A percentile compares a stretch with the other conserved stretches of the same genome.
Conservation (phyloP, 768 basidiomycete genomes). For the Boletus subcaerulescens region DNA sequence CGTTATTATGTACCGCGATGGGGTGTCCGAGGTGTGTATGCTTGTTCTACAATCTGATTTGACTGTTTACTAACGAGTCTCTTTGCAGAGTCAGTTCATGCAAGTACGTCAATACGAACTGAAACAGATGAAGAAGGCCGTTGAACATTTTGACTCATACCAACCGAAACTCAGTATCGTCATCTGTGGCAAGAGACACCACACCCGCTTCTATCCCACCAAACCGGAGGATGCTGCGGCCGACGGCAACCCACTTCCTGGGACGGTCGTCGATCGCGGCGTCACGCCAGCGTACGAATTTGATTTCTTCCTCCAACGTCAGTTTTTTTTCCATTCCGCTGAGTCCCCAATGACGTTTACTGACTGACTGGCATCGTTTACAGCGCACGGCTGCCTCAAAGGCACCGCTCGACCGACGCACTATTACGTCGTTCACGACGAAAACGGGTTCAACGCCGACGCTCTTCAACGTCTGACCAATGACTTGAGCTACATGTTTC, state of each 20-base stretch:
- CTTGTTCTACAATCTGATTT: neutral
- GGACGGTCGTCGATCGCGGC: slow-evolving; percentile 57
- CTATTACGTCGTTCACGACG: slow-evolving; percentile 55
- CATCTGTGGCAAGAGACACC: slow-evolving; percentile 55
- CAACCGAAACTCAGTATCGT: slow-evolving; percentile 49
- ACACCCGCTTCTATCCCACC: slow-evolving; percentile 55
- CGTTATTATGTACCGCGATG: slow-evolving; percentile 58
- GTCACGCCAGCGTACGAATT: slow-evolving; percentile 52
- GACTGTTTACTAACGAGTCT: neutral
- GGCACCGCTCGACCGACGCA: slow-evolving; percentile 49
- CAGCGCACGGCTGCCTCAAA: slow-evolving; percentile 42
- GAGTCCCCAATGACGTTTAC: neutral
- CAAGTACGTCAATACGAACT: slow-evolving; percentile 44
- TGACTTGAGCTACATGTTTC: slow-evolving; percentile 53
- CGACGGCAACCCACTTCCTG: slow-evolving; percentile 50
- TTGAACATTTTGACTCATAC: slow-evolving; percentile 41
- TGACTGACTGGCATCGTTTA: neutral
- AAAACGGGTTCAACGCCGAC: slow-evolving; percentile 48
- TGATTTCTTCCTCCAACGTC: slow-evolving; percentile 54
- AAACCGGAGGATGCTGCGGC: slow-evolving; percentile 34
- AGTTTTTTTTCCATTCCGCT: neutral
- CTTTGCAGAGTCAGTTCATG: slow-evolving; percentile 43
- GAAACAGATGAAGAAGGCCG: slow-evolving; percentile 38
- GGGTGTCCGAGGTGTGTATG: slow-evolving; percentile 67
- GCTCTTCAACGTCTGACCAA: slow-evolving; percentile 49